These are phyloP conservation scores for Pelargonium fulgidum DNA, from an alignment of 441 rosid species.

Conservation along the genomic window DNA sequence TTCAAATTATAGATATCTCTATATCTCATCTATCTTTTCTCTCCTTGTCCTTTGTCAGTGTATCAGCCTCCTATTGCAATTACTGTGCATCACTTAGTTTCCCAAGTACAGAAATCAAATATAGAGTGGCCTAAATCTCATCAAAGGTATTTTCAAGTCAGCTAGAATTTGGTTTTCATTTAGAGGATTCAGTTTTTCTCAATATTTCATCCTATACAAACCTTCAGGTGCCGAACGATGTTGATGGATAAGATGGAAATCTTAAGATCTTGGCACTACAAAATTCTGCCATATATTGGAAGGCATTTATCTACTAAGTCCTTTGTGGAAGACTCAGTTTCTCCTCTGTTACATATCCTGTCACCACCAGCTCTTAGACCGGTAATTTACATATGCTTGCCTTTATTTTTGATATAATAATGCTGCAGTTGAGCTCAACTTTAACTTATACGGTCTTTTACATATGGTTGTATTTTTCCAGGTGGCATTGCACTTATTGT, in stretches of 20 bases:
- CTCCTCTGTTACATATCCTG: constrained; percentile 70
- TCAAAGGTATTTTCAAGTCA: constrained; percentile 48
- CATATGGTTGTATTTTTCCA: constrained; percentile 27
- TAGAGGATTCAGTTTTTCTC: constrained; percentile 22
- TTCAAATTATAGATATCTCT: constrained; percentile 12
- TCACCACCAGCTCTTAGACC: constrained; percentile 81
- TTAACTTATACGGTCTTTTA: not conserved
- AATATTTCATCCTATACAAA: constrained; percentile 22
- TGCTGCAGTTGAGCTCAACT: constrained; percentile 12
- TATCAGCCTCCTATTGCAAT: constrained; percentile 70
- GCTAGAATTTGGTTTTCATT: constrained; percentile 10
- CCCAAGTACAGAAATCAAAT: constrained; percentile 78
- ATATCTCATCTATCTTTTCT: constrained; percentile 7
- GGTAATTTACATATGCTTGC: constrained; percentile 36
- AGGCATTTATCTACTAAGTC: constrained; percentile 77
- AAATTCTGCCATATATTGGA: constrained; percentile 60
- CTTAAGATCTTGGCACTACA: constrained; percentile 70
- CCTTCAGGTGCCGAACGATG: constrained; percentile 60
- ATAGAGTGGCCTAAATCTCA: constrained; percentile 93
- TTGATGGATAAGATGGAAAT: constrained; percentile 61
- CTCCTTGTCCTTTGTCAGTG: constrained; percentile 37
- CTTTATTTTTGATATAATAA: constrained; percentile 15
- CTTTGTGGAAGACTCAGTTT: constrained; percentile 65
- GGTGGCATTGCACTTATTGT: constrained; percentile 79
- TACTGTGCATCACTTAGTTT: constrained; percentile 54